Evolutionary conservation across 2,329 filamentous ascomycete genomes (phyloP), one percentile per base, ranked within the genome.

Genomic region (Davidsoniella australis): DNA sequence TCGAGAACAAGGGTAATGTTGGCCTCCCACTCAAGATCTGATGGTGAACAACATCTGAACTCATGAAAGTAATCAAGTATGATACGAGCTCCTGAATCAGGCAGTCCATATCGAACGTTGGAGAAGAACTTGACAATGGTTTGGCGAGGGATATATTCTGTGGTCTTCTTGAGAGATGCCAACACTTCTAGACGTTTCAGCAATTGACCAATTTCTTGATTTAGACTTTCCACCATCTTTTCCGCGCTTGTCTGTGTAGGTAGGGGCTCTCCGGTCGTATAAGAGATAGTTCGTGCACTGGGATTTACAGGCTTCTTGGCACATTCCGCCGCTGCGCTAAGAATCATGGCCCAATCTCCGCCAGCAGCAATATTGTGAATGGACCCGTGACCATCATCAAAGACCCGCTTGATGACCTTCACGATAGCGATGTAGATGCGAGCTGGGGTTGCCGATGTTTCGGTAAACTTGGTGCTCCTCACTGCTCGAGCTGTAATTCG

Each of bases 41-140:
- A 83, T 2, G 82, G 82, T 41, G 80, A 81, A 56, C 83, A 82
- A 57, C 76, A 79, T 42, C 80, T 70, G 55, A 82, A 80, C 48
- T 83, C 75, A 49, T 73, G 71, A 55, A 80, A 82, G 58, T 84
- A 77, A 41, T 76, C 72, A 41, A 86, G 70, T 20, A 85, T 72
- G 9, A 80, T 66, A 43, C 71, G 72, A 1, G 74, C 78, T 7
- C 76, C 74, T 3, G 73, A 72, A 58, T 86, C 78, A 5, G 78
- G 77, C 7, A 86, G 68, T 36, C 76, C 69, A 14, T 67, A 64
- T 49, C 80, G 73, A 14, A 84, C 70, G 20, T 70, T 67, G 26
- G 75, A 68, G 54, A 87, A 78, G 56, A 86, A 81, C 17, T 70
- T 65, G 61, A 86, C 73, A 47, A 83, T 76, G 16, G 74, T 72